These are phyloP conservation scores for Ilyonectria destructans DNA, from an alignment of 2,329 filamentous ascomycete genomes.

Conservation along the genomic window DNA sequence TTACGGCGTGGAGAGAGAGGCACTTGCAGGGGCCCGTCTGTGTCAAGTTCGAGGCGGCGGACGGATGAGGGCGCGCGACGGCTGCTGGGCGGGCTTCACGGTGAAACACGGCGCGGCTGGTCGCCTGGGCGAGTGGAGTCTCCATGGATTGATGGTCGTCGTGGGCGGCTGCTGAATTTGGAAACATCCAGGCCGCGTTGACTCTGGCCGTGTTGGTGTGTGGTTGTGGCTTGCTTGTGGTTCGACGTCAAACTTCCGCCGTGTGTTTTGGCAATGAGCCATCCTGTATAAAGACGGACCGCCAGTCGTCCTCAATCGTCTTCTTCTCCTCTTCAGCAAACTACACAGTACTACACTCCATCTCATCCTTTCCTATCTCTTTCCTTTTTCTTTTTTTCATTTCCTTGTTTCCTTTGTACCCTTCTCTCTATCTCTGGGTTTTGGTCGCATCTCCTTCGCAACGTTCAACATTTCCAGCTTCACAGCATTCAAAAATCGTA, in stretches of 20 bases:
- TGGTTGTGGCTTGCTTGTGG: slow-evolving; percentile 8
- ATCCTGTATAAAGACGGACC: slow-evolving; percentile 45
- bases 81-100: slow-evolving; percentile 34
- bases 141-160: not conserved
- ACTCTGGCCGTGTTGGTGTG: slow-evolving; percentile 16
- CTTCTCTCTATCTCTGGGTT: slow-evolving; percentile 41
- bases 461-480: slow-evolving; percentile 27
- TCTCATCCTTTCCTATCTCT: slow-evolving; percentile 41
- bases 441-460: slow-evolving; percentile 41
- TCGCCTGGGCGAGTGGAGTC: not conserved
- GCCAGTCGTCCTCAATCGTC: slow-evolving; percentile 26
- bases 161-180: slow-evolving; percentile 47
- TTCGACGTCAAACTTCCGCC: slow-evolving; percentile 10
- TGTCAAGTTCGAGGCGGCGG: slow-evolving; percentile 2
- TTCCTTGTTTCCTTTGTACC: slow-evolving; percentile 43
- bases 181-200: slow-evolving; percentile 34
- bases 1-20: slow-evolving; percentile 11
- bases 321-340: slow-evolving; percentile 43
- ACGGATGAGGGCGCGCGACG: slow-evolving; percentile 17
- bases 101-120: slow-evolving; percentile 39
- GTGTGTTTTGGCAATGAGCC: slow-evolving; percentile 24
- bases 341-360: slow-evolving; percentile 42
- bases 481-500: slow-evolving; percentile 19
- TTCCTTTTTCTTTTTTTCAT: slow-evolving; percentile 45
- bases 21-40: too few relatives aligned